phyloP scores from a whole-genome alignment of 441 rosid genomes.

The Hura crepitans region DNA sequence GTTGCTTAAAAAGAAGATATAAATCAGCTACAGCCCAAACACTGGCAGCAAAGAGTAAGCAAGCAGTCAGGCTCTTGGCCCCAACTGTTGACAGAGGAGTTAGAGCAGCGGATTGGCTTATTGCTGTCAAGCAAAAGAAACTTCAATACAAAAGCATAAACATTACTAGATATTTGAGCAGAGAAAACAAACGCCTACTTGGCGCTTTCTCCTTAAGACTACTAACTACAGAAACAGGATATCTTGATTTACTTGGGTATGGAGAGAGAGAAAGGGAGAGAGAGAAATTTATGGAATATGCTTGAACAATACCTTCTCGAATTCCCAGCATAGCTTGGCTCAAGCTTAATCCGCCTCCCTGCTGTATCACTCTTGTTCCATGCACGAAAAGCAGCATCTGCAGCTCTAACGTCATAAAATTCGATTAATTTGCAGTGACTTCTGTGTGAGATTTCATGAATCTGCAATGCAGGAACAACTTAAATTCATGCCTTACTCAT shows the following conservation, averaged over 20 bases:
- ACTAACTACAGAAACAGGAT: background rate
- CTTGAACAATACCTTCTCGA: conserved; percentile 30
- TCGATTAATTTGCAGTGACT: conserved; percentile 46
- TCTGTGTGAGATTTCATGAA: conserved; percentile 42
- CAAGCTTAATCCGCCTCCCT: conserved; percentile 52
- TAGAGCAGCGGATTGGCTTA: background rate
- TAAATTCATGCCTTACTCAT: conserved; percentile 3
- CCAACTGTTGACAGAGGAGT: background rate
- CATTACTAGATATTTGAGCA: background rate
- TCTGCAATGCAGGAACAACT: conserved; percentile 34
- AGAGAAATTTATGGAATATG: background rate
- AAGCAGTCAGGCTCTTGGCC: background rate
- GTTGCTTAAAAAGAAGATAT: background rate
- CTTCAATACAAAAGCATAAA: background rate
- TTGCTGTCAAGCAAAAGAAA: background rate
- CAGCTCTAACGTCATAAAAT: conserved; percentile 61
- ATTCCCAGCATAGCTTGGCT: conserved; percentile 39
- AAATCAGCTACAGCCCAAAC: conserved; percentile 3
- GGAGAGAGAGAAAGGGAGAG: background rate
- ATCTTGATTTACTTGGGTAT: background rate
- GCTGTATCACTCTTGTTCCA: conserved; percentile 42
- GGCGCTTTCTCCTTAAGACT: background rate
- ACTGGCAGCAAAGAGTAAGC: conserved; percentile 7
- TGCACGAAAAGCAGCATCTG: conserved; percentile 48
- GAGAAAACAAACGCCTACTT: background rate